These are phyloP conservation scores for Aureobasidium lini DNA, from an alignment of 2,329 filamentous ascomycete species.

Conservation along the genomic window DNA sequence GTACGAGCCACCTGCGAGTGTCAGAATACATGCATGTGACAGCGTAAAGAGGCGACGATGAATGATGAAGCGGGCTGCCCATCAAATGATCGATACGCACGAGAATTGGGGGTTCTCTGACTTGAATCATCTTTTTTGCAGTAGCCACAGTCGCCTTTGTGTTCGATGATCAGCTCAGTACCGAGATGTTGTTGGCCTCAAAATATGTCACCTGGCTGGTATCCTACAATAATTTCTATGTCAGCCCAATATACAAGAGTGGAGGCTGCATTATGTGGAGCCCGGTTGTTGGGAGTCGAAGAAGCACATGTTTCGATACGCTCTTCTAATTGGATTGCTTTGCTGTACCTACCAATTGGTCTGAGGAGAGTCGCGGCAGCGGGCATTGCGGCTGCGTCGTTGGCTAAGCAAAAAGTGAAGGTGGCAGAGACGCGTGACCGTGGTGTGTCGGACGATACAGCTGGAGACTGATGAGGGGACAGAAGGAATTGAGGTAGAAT, in stretches of 20 bases:
- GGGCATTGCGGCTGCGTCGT: slow-evolving; percentile 11
- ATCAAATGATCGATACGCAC: slow-evolving; percentile 32
- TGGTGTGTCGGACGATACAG: background rate
- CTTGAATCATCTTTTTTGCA: slow-evolving; percentile 41
- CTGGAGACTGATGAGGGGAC: background rate
- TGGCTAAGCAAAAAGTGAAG: background rate
- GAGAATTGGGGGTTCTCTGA: slow-evolving; percentile 40
- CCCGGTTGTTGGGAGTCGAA: background rate
- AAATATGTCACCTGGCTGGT: slow-evolving; percentile 25
- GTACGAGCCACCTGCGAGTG: slow-evolving; percentile 59
- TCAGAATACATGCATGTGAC: slow-evolving; percentile 17
- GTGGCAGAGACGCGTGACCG: background rate
- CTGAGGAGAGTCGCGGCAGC: background rate
- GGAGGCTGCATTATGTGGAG: background rate
- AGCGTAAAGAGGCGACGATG: background rate
- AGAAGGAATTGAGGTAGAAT: background rate
- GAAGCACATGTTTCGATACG: background rate
- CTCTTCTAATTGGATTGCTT: slow-evolving; percentile 4
- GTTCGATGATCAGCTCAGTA: background rate
- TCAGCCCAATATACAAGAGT: slow-evolving; percentile 2
- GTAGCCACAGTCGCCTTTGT: slow-evolving; percentile 39
- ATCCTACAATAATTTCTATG: slow-evolving; percentile 29
- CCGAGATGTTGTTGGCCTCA: background rate
- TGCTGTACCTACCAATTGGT: slow-evolving; percentile 11
- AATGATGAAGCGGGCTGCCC: background rate